Evolutionary conservation across 2,329 filamentous ascomycete species (phyloP).

Genomic region (Pseudogymnoascus sp.): DNA sequence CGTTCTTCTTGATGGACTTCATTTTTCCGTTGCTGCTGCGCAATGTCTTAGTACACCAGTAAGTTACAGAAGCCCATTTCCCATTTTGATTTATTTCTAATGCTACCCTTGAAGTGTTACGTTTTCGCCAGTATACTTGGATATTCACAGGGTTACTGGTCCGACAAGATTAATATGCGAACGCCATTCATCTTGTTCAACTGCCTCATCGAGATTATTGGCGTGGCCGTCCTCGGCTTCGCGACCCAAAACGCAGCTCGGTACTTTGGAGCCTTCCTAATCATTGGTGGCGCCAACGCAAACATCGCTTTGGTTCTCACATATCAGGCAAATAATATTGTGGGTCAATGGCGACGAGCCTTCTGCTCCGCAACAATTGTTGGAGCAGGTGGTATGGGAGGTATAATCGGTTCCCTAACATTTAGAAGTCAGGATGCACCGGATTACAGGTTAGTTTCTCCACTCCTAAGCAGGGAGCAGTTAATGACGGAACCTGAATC

Average conservation of each 20-base stretch:
- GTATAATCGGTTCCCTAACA: constrained; percentile 65
- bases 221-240: constrained; percentile 37
- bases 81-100: neutral
- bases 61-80: neutral
- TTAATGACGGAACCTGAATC: neutral
- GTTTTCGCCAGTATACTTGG: constrained; percentile 36
- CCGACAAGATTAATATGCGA: constrained; percentile 43
- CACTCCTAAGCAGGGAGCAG: neutral
- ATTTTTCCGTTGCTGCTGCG: constrained; percentile 39
- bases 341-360: constrained; percentile 81
- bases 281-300: constrained; percentile 39
- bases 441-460: constrained; percentile 31
- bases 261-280: constrained; percentile 42
- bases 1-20: constrained; percentile 53
- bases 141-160: constrained; percentile 35
- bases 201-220: constrained; percentile 30
- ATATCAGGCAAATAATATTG: constrained; percentile 81
- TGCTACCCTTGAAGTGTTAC: constrained; percentile 21
- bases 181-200: constrained; percentile 42
- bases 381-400: constrained; percentile 67
- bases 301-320: constrained; percentile 68
- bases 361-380: constrained; percentile 70
- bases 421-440: constrained; percentile 53
- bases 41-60: constrained; percentile 46
- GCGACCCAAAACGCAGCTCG: constrained; percentile 38